These are phyloP conservation scores for Collybia mongolica DNA, from an alignment of 768 basidiomycete species.

Conservation along the genomic window DNA sequence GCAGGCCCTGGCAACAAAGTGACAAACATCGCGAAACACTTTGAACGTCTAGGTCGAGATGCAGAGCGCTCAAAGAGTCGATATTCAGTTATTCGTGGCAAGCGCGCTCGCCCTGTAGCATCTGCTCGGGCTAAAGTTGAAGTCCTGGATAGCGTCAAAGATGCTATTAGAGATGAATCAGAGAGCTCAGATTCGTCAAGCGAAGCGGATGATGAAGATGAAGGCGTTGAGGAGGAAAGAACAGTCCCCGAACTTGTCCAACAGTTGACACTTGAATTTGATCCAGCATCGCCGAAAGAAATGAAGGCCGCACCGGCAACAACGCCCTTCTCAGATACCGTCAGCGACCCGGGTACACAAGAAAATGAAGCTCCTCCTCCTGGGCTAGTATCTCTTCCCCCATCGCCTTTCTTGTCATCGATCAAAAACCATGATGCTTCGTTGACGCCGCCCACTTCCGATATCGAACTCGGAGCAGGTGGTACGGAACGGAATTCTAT, in stretches of 20 bases:
- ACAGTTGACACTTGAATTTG: constrained; percentile 24
- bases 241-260: constrained; percentile 22
- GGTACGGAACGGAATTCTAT: constrained; percentile 72
- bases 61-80: constrained; percentile 72
- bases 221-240: constrained; percentile 44
- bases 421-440: constrained; percentile 33
- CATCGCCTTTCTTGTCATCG: constrained; percentile 55
- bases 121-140: constrained; percentile 87
- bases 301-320: constrained; percentile 23
- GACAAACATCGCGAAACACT: constrained; percentile 86
- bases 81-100: constrained; percentile 84
- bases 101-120: constrained; percentile 86
- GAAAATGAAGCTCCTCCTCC: constrained; percentile 18
- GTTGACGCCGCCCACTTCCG: constrained; percentile 47
- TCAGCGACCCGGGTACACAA: constrained; percentile 10
- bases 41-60: constrained; percentile 80
- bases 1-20: constrained; percentile 65
- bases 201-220: constrained; percentile 57
- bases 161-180: constrained; percentile 84
- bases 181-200: constrained; percentile 67
- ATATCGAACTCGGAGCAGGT: constrained; percentile 46
- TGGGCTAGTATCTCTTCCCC: constrained; percentile 42
- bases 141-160: constrained; percentile 85
- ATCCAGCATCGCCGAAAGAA: constrained; percentile 19
- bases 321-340: constrained; percentile 10